phyloP scores from a whole-genome alignment of 1,284 basidiomycete genomes.

The Marasmius sp. region DNA sequence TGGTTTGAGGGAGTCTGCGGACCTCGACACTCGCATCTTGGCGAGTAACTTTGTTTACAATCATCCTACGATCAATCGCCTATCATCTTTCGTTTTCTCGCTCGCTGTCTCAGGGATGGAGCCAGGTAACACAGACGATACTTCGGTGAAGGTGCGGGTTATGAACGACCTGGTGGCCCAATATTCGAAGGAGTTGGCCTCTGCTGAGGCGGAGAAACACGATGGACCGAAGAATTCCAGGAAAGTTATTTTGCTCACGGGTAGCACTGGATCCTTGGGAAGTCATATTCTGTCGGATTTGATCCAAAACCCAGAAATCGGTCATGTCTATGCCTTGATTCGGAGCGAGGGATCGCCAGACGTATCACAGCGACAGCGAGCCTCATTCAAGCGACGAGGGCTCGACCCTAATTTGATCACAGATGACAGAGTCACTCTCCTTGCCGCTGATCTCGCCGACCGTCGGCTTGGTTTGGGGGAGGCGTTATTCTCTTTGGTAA shows the following conservation, averaged over 20 bases:
- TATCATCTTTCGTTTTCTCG: constrained; percentile 5
- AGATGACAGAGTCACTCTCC: constrained; percentile 14
- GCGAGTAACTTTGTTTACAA: constrained; percentile 25
- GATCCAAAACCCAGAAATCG: constrained; percentile 12
- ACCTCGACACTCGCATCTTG: constrained; percentile 15
- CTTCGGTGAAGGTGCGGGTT: background rate
- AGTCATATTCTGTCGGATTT: background rate
- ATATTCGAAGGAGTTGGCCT: background rate
- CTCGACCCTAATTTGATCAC: constrained; percentile 16
- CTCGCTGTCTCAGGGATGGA: background rate
- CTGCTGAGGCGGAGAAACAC: background rate
- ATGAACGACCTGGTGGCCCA: constrained; percentile 6
- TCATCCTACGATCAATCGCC: constrained; percentile 19
- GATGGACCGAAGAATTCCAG: background rate
- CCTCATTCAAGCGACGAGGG: constrained; percentile 14
- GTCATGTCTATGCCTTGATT: constrained; percentile 29
- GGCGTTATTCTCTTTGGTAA: constrained; percentile 12
- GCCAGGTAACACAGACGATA: background rate
- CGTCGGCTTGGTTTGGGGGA: constrained; percentile 12
- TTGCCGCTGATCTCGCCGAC: constrained; percentile 17
- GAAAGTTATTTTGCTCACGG: constrained; percentile 1
- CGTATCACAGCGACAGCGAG: constrained; percentile 11
- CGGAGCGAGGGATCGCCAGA: constrained; percentile 14
- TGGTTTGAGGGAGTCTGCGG: constrained; percentile 19
- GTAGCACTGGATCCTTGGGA: constrained; percentile 5